Conservation (phyloP, 306 rosid species). For the Sicyos baderoa region DNA sequence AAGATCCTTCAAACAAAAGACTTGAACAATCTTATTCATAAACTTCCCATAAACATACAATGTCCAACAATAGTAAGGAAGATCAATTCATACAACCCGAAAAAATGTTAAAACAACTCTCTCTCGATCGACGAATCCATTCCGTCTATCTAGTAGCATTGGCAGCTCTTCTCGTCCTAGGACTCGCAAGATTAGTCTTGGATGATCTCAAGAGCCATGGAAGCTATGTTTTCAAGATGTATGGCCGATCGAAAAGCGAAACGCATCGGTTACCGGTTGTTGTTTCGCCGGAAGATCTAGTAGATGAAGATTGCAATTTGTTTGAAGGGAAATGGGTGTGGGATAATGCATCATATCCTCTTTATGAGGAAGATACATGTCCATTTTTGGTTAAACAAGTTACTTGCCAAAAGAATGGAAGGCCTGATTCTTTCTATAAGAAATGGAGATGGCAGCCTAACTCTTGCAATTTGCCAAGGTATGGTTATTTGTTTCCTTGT, state of each 20-base stretch:
- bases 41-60: slow-evolving; percentile 15
- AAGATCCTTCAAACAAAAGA: slow-evolving; percentile 45
- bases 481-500: neutral
- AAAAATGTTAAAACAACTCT: slow-evolving; percentile 35
- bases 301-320: slow-evolving; percentile 50
- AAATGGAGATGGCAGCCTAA: slow-evolving; percentile 92
- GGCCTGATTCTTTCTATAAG: slow-evolving; percentile 72
- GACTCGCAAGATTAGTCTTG: slow-evolving; percentile 43
- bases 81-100: neutral
- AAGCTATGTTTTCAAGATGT: slow-evolving; percentile 30
- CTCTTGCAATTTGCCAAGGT: slow-evolving; percentile 78
- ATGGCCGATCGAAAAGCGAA: slow-evolving; percentile 28
- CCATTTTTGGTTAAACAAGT: slow-evolving; percentile 82
- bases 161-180: slow-evolving; percentile 55
- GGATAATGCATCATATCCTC: slow-evolving; percentile 71
- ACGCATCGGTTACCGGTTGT: slow-evolving; percentile 29
- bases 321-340: slow-evolving; percentile 86
- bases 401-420: slow-evolving; percentile 78
- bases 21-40: slow-evolving; percentile 3
- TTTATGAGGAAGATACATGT: slow-evolving; percentile 61
- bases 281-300: slow-evolving; percentile 43
- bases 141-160: slow-evolving; percentile 45
- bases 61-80: slow-evolving; percentile 9
- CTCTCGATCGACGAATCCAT: slow-evolving; percentile 44
- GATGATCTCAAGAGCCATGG: slow-evolving; percentile 50